phyloP scores from a whole-genome alignment of 176 grass and related monocot genomes.

The Ensete ventricosum region DNA sequence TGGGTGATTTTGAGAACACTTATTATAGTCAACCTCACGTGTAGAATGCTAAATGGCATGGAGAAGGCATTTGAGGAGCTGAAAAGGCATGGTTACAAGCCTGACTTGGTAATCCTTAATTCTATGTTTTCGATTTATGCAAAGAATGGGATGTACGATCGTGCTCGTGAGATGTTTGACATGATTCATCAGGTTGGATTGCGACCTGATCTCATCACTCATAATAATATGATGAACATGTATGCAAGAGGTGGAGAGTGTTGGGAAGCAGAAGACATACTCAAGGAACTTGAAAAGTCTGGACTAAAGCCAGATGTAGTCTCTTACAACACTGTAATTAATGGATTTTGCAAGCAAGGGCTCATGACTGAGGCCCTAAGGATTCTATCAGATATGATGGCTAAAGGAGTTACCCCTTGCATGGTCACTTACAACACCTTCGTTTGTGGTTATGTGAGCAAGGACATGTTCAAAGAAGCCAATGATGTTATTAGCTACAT shows the following conservation, averaged over 20 bases:
- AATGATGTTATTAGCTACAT: conserved; percentile 75
- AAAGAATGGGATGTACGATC: conserved; percentile 56
- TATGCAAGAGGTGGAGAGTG: conserved; percentile 63
- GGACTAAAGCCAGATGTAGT: conserved; percentile 60
- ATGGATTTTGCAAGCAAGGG: conserved; percentile 89
- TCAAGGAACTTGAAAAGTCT: conserved; percentile 51
- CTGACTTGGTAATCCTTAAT: conserved; percentile 79
- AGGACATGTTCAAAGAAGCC: conserved; percentile 67
- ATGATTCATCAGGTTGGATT: conserved; percentile 47
- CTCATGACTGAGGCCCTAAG: conserved; percentile 73
- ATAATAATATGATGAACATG: conserved; percentile 94
- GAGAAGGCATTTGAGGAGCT: conserved; percentile 66
- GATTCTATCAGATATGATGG: conserved; percentile 68
- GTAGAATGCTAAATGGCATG: conserved; percentile 35
- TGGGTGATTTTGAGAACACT: conserved; percentile 80
- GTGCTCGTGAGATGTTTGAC: conserved; percentile 42
- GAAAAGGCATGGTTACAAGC: conserved; percentile 66
- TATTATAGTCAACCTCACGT: conserved; percentile 77
- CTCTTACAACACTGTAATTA: conserved; percentile 90
- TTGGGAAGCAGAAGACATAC: conserved; percentile 66
- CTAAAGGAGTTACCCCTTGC: conserved; percentile 49
- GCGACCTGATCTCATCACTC: conserved; percentile 66
- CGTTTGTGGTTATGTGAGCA: conserved; percentile 48
- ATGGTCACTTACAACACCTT: conserved; percentile 72
- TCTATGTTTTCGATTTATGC: conserved; percentile 80